phyloP scores from a whole-genome alignment of 2,329 filamentous ascomycete genomes.

The Fusarium oligoseptatum region DNA sequence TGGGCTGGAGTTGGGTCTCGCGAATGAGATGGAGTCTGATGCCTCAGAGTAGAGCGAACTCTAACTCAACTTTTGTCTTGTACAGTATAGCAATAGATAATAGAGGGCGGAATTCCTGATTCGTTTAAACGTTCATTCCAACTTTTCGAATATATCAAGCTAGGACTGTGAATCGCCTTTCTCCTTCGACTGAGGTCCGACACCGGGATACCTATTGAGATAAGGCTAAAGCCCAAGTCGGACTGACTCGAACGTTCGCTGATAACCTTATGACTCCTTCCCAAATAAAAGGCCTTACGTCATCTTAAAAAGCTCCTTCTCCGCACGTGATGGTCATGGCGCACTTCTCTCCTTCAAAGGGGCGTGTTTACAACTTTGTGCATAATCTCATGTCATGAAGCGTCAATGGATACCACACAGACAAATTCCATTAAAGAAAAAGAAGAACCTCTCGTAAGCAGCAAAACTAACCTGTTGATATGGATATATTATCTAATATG shows the following conservation, averaged over 20 bases:
- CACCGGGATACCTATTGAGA: background rate
- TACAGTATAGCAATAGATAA: background rate
- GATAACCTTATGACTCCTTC: background rate
- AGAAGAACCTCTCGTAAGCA: conserved; percentile 12
- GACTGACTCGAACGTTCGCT: background rate
- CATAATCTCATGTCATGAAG: background rate
- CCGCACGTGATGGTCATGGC: background rate
- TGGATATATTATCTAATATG: background rate
- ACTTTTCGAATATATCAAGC: background rate
- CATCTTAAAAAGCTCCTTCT: background rate
- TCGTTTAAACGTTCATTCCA: background rate
- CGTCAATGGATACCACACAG: background rate
- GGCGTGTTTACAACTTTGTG: background rate
- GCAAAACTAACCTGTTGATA: background rate
- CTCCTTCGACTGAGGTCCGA: background rate
- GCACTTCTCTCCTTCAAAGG: background rate
- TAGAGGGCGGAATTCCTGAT: background rate
- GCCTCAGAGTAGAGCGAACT: background rate
- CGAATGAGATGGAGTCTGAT: background rate
- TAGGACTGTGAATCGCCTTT: background rate
- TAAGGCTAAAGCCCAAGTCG: background rate
- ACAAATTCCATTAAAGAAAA: background rate
- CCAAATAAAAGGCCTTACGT: background rate
- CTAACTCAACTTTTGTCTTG: too few species aligned
- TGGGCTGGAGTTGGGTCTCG: background rate